Evolutionary conservation across 768 basidiomycete genomes (phyloP), one percentile per base, ranked within the genome.

Genomic region (Suillus spraguei): DNA sequence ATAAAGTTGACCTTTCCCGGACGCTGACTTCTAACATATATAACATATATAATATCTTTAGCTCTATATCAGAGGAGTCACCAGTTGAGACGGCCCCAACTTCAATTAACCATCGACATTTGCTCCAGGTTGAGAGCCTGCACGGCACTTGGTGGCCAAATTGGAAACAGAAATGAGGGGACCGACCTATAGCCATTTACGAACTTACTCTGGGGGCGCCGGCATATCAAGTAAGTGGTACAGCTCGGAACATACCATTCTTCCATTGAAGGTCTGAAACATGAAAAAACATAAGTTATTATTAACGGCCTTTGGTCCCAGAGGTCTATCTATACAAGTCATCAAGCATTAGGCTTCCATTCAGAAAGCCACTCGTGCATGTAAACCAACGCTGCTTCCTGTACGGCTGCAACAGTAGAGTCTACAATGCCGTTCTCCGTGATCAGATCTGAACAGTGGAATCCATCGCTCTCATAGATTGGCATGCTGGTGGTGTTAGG

Each of bases 361-460:
- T 77, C 75, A 17, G 77, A 68, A n/a, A 90, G 77, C 89, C 89
- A 91, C 3, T 60, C 71, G 65, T 81, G 80, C 72, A 91, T 86
- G 36, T 81, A 78, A 24, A 75, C 70, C 20, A 91, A 75, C 0
- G 76, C 87, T 39, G 84, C 73, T 42, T 72, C 67, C 69, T 90
- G 89, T 16, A 90, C 87, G 0, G 78, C 76, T 6, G 71, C 69
- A 47, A 90, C 76, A 1, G 84, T 85, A 20, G 80, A 65, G 66
- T 90, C 88, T 9, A 78, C 78, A 5, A 66, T 28, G 1, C 80
- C 85, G 47, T 77, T 76, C 24, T 66, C 49, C 1, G 76, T 74
- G 61, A 76, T 56, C 56, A 91, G 68, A 67, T 91, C 90, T n/a
- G 89, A 87, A 70, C 82, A 82, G 67, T 91, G 89, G 81, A 87